These are phyloP conservation scores for Neurospora sp. DNA, from an alignment of 495 filamentous ascomycete genomes.

Conservation along the genomic window DNA sequence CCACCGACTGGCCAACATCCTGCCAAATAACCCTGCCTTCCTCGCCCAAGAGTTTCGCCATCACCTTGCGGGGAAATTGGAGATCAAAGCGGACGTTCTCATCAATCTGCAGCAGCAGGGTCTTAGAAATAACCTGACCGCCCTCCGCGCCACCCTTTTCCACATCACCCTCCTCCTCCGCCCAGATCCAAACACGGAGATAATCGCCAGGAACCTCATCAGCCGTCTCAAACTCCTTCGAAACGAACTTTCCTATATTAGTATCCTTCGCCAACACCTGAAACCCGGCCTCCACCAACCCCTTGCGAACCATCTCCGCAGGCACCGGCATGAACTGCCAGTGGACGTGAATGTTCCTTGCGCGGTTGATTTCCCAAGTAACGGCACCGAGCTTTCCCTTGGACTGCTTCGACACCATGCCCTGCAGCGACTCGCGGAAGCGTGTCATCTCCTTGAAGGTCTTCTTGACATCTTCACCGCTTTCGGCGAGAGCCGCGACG, in stretches of 20 bases:
- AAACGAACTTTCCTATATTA: constrained; percentile 49
- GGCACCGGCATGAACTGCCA: constrained; percentile 91
- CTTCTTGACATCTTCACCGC: constrained; percentile 31
- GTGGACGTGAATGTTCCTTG: constrained; percentile 70
- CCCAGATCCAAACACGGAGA: constrained; percentile 79
- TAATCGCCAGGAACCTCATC: constrained; percentile 53
- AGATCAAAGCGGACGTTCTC: constrained; percentile 44
- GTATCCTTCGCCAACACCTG: constrained; percentile 72
- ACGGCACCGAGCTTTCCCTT: constrained; percentile 61
- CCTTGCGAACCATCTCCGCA: constrained; percentile 48
- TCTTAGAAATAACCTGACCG: constrained; percentile 33
- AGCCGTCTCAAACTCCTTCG: constrained; percentile 27
- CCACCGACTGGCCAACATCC: constrained; percentile 65
- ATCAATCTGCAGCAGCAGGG: constrained; percentile 38
- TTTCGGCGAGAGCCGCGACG: constrained; percentile 42
- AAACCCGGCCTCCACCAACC: constrained; percentile 74
- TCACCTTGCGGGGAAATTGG: constrained; percentile 62
- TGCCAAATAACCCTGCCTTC: constrained; percentile 70
- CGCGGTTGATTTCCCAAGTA: constrained; percentile 81
- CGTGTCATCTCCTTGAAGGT: constrained; percentile 70
- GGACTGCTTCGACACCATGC: constrained; percentile 50
- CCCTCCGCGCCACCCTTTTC: constrained; percentile 20
- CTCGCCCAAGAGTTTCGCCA: constrained; percentile 76
- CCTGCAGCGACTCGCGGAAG: constrained; percentile 62
- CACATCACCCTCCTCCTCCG: constrained; percentile 22